Evolutionary conservation across 1,139 yeast genomes (phyloP).

Genomic region (Taphrina wiesneri): DNA sequence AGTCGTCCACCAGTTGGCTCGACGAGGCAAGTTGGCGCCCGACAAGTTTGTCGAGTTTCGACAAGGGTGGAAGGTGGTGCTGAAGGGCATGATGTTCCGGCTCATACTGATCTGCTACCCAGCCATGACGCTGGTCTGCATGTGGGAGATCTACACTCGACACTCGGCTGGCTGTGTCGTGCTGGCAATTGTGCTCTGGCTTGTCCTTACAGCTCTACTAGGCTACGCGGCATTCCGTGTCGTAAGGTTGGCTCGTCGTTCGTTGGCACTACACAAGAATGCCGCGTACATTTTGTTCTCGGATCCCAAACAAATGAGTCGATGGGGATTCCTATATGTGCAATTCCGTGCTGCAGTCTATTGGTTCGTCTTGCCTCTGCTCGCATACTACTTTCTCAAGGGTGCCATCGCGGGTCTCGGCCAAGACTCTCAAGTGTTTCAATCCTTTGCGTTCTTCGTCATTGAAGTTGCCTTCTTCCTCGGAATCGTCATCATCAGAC

Average conservation of each 20-base stretch:
- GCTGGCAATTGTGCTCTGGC: conserved; percentile 68
- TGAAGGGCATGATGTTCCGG: conserved; percentile 87
- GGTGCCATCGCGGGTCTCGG: conserved; percentile 83
- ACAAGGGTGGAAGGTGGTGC: conserved; percentile 72
- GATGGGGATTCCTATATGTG: conserved; percentile 89
- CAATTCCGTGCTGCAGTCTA: conserved; percentile 86
- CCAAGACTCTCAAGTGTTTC: conserved; percentile 76
- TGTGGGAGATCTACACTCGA: conserved; percentile 83
- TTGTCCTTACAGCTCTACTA: conserved; percentile 60
- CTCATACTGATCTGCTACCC: conserved; percentile 55
- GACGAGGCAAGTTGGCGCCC: conserved; percentile 58
- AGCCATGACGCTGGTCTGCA: conserved; percentile 73
- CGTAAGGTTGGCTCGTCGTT: conserved; percentile 66
- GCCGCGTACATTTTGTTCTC: conserved; percentile 92
- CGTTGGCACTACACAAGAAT: conserved; percentile 72
- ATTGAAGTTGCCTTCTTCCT: conserved; percentile 71
- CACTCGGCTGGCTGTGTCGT: conserved; percentile 84
- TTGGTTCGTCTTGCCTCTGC: conserved; percentile 70
- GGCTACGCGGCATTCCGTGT: conserved; percentile 75
- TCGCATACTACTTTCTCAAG: conserved; percentile 68
- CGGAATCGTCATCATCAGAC: conserved; percentile 68
- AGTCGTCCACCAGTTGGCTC: conserved; percentile 65
- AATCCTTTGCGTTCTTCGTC: conserved; percentile 72
- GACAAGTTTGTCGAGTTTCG: conserved; percentile 67
- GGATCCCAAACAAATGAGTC: conserved; percentile 73